A percentile compares a stretch with the other conserved stretches of the same genome.
phyloP scores from a whole-genome alignment of 805 yeast genomes.

The Starmerella gropengiesseri region DNA sequence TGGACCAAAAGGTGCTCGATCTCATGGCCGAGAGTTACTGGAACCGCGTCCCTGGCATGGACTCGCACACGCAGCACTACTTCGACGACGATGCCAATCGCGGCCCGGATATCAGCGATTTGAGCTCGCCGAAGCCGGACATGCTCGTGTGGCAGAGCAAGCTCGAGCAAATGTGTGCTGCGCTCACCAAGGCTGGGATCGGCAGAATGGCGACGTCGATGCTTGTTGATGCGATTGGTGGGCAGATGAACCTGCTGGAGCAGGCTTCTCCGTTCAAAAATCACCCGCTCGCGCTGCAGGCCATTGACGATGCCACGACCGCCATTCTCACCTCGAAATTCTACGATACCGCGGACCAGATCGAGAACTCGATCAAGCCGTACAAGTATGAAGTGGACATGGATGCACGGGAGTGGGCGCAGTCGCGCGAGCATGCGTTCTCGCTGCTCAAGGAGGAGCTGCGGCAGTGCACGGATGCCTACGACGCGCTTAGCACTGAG shows the following conservation, averaged over 20 bases:
- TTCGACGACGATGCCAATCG: not conserved
- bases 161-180: slow-evolving; percentile 70
- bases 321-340: slow-evolving; percentile 67
- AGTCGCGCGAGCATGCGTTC: slow-evolving; percentile 68
- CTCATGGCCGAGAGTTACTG: slow-evolving; percentile 83
- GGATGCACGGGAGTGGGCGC: slow-evolving; percentile 87
- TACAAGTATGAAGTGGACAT: slow-evolving; percentile 94
- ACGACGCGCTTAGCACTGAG: slow-evolving; percentile 46
- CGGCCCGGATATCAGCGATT: slow-evolving; percentile 34
- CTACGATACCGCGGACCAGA: slow-evolving; percentile 93
- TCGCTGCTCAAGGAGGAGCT: slow-evolving; percentile 71
- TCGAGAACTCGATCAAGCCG: slow-evolving; percentile 95
- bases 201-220: slow-evolving; percentile 81
- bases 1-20: slow-evolving; percentile 84
- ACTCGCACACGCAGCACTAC: not conserved
- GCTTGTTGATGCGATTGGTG: slow-evolving; percentile 65
- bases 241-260: slow-evolving; percentile 65
- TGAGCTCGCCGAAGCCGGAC: slow-evolving; percentile 48
- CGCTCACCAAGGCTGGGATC: slow-evolving; percentile 82
- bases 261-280: slow-evolving; percentile 64
- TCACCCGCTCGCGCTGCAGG: slow-evolving; percentile 76
- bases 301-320: slow-evolving; percentile 75
- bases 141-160: slow-evolving; percentile 82
- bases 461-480: slow-evolving; percentile 63
- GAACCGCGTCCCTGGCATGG: slow-evolving; percentile 46